phyloP scores from a whole-genome alignment of 495 filamentous ascomycete species.

The Pseudoneurospora amorphoporcata region DNA sequence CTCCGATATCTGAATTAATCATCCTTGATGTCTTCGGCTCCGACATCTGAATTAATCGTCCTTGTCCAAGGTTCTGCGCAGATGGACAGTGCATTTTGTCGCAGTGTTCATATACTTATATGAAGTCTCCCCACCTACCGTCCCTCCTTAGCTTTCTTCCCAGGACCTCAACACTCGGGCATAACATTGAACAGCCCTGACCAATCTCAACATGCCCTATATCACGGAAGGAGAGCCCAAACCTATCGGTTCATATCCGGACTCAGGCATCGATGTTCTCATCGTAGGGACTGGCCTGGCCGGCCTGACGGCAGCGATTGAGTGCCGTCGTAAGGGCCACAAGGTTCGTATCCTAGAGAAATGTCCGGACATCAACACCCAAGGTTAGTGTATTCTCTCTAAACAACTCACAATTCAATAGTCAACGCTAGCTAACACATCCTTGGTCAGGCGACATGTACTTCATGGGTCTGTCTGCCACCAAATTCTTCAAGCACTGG shows the following conservation, averaged over 20 bases:
- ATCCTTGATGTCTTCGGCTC: not conserved
- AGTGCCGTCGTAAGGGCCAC: constrained; percentile 55
- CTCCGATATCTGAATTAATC: not conserved
- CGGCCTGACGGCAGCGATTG: constrained; percentile 53
- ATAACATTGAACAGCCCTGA: not conserved
- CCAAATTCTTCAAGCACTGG: constrained; percentile 45
- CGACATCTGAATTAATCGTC: not conserved
- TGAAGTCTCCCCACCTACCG: not conserved
- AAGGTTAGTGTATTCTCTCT: constrained; percentile 17
- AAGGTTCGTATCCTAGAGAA: constrained; percentile 48
- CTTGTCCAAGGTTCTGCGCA: not conserved
- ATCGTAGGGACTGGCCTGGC: constrained; percentile 56
- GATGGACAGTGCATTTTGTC: not conserved
- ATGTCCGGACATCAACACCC: constrained; percentile 29
- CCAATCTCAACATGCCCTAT: constrained; percentile 19
- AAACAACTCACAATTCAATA: not conserved
- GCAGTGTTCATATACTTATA: not conserved
- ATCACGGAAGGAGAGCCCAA: constrained; percentile 14
- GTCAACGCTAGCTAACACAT: not conserved
- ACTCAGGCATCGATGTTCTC: constrained; percentile 45
- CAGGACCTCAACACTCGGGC: not conserved
- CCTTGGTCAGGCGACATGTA: constrained; percentile 41
- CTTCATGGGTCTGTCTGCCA: constrained; percentile 41
- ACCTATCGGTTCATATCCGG: constrained; percentile 30
- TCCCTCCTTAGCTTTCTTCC: not conserved